Conservation (phyloP, 176 grass and related monocot genomes). For the Poa pratensis region DNA sequence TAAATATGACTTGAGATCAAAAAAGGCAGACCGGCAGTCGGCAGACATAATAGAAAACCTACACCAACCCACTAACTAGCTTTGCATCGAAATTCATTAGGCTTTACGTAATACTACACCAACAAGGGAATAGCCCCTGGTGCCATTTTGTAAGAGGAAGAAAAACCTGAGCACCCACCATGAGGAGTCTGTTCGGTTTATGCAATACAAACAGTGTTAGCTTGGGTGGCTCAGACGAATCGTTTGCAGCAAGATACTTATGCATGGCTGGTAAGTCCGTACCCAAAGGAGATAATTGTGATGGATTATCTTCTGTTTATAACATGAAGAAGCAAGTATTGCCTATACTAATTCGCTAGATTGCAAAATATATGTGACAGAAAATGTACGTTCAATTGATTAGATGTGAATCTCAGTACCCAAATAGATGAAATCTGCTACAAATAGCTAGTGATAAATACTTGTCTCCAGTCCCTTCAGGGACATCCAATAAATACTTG, state of each 20-base stretch:
- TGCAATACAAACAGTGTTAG: neutral
- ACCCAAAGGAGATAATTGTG: neutral
- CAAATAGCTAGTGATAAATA: neutral
- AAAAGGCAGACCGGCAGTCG: neutral
- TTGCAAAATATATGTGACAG: neutral
- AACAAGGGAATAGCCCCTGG: neutral
- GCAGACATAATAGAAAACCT: neutral
- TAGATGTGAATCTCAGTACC: neutral
- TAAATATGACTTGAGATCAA: neutral
- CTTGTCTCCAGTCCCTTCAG: neutral
- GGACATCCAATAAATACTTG: neutral
- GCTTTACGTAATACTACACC: constrained; percentile 1
- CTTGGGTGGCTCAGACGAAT: neutral
- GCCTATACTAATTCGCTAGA: neutral
- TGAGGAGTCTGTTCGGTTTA: neutral
- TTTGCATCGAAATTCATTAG: neutral
- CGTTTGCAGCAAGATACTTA: neutral
- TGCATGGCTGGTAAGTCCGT: neutral
- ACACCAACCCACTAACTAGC: constrained; percentile 1
- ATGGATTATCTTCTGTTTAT: neutral
- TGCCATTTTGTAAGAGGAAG: neutral
- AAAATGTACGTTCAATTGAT: neutral
- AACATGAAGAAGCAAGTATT: neutral
- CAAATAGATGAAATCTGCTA: neutral
- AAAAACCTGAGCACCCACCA: neutral